These are phyloP conservation scores for Tetrahymena borealis DNA, from an alignment of 73 alveolate species.

Conservation along the genomic window DNA sequence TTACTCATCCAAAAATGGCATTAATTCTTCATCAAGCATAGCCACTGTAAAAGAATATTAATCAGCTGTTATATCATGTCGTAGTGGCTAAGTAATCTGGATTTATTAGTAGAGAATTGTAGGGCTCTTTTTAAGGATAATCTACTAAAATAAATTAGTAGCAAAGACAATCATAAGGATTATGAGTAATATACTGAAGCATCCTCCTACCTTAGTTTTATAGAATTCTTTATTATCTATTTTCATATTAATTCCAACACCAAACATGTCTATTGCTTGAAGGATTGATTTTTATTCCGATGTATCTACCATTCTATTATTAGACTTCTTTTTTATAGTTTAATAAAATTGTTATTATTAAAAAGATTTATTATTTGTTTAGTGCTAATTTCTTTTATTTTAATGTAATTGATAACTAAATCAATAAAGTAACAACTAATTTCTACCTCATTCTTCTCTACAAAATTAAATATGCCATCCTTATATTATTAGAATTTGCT, in stretches of 20 bases:
- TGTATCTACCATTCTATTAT: neutral
- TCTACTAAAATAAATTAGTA: neutral
- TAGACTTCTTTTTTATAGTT: too few relatives aligned
- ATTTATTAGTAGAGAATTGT: neutral
- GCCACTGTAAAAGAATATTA: neutral
- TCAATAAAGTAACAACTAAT: too few relatives aligned
- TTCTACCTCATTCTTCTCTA: too few relatives aligned
- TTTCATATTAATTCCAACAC: neutral
- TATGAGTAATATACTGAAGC: neutral
- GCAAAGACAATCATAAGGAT: neutral
- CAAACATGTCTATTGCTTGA: neutral
- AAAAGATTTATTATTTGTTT: too few relatives aligned
- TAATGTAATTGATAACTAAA: too few relatives aligned
- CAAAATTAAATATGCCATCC: too few relatives aligned
- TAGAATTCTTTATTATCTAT: neutral
- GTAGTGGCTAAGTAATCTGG: neutral
- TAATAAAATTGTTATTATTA: too few relatives aligned
- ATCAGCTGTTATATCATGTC: neutral
- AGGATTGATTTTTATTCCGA: neutral
- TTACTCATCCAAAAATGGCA: neutral
- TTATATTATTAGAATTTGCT: too few relatives aligned
- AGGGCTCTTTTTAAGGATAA: neutral
- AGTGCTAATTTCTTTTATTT: too few relatives aligned
- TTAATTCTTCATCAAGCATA: neutral
- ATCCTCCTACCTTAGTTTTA: neutral